Percentiles rank a stretch among this genome's conserved stretches.
Evolutionary conservation across 176 grass and related monocot species (phyloP).

Genomic region (Cymbopogon citratus): DNA sequence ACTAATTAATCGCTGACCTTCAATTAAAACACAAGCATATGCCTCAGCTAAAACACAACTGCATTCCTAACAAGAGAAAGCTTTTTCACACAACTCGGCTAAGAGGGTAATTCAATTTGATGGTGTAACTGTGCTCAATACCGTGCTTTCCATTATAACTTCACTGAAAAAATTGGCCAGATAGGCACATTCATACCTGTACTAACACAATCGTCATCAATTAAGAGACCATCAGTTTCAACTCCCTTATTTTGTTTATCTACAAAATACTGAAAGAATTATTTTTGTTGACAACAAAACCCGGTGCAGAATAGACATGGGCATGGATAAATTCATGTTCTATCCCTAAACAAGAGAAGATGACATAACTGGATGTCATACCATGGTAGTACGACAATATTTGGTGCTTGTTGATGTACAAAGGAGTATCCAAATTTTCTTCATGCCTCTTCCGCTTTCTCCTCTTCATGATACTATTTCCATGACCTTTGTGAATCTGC

Average conservation of each 20-base stretch:
- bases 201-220: slow-evolving; percentile 57
- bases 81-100: not conserved
- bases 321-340: slow-evolving; percentile 1
- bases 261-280: slow-evolving; percentile 18
- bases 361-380: slow-evolving; percentile 26
- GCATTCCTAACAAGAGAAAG: not conserved
- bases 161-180: not conserved
- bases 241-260: slow-evolving; percentile 46
- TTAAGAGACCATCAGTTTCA: slow-evolving; percentile 56
- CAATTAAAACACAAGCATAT: not conserved
- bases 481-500: slow-evolving; percentile 27
- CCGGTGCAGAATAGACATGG: not conserved
- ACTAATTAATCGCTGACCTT: not conserved
- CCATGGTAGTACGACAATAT: slow-evolving; percentile 86
- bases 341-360: slow-evolving; percentile 23
- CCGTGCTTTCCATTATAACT: not conserved
- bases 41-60: not conserved
- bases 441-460: slow-evolving; percentile 72
- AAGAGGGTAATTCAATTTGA: not conserved
- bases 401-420: slow-evolving; percentile 63
- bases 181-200: slow-evolving; percentile 33
- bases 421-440: slow-evolving; percentile 41
- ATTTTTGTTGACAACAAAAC: not conserved
- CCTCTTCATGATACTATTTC: slow-evolving; percentile 73
- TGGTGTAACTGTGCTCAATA: not conserved